These are phyloP conservation scores for Zygosaccharomyces lentus DNA, from an alignment of 805 yeast species.

Conservation along the genomic window DNA sequence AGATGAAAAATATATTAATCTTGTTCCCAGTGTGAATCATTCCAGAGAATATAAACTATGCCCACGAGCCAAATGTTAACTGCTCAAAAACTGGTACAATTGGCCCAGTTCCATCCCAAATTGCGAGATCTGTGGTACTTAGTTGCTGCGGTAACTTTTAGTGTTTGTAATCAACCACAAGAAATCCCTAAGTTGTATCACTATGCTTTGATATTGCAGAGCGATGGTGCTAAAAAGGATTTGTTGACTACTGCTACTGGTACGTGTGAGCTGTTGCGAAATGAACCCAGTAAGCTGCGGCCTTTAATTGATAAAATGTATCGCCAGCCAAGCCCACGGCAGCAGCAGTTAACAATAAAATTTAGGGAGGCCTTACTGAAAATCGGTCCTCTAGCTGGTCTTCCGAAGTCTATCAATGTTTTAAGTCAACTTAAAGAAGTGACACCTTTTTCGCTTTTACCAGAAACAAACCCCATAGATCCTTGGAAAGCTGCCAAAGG, in stretches of 20 bases:
- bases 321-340: conserved; percentile 19
- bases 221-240: conserved; percentile 14
- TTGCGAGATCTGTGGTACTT: conserved; percentile 65
- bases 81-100: conserved; percentile 27
- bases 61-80: conserved; percentile 24
- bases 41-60: not conserved
- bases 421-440: conserved; percentile 57
- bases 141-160: conserved; percentile 74
- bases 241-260: conserved; percentile 21
- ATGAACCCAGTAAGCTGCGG: conserved; percentile 7
- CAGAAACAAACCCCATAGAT: conserved; percentile 19
- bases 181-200: conserved; percentile 74
- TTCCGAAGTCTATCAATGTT: conserved; percentile 82
- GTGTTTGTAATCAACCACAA: conserved; percentile 77
- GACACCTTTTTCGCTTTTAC: conserved; percentile 51
- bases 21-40: not conserved
- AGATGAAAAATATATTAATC: not conserved
- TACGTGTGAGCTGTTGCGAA: conserved; percentile 19
- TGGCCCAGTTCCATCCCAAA: conserved; percentile 43
- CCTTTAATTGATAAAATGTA: conserved; percentile 21
- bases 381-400: conserved; percentile 72
- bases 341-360: conserved; percentile 42
- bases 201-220: conserved; percentile 47
- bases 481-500: conserved; percentile 27
- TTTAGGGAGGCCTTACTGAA: conserved; percentile 76